Base-by-base conservation (phyloP, 805 yeast species). In the Ogataea ganodermae region DNA sequence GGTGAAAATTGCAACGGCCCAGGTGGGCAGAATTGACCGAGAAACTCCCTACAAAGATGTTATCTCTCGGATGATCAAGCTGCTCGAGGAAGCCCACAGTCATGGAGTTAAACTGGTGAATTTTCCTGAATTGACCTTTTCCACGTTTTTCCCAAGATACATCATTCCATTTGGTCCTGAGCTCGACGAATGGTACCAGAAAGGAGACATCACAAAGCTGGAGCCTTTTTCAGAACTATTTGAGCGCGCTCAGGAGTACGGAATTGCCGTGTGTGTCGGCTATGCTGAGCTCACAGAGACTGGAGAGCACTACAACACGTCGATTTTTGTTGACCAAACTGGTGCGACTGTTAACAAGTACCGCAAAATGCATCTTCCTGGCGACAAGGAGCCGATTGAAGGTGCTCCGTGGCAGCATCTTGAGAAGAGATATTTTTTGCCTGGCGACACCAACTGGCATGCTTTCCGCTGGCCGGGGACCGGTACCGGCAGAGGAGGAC, bases 281-380 rank as follows among this genome's bases (percentile, higher is more conserved):
- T 69, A 67, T 41, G 73, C 72, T 26, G 73, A 69, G 55, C 49
- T 68, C 24, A 66, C 73, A 12, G 71, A 68, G 12, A 66, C 63
- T 24, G 69, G 68, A 4, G 62, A 68, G 7, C 71, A 57, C 40
- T 69, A 57, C 59, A 69, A 69, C 53, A 65, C 69, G 4, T 64
- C 62, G 35, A 55, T 66, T 4, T 52, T 66, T 28, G 65, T 67
- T 31, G 70, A 64, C 45, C 62, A 65, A 42, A 53, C 52, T 16
- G 73, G 70, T 6, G 45, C 54, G 12, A 38, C 59, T 8, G 59
- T 68, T 4, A 58, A 57, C 38, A 69, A 69, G 51, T 63, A 69
- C 52, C 62, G 73, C 52, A 69, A 69, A 47, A 66, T 69, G 21
- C 72, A 69, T 45, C 48, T 69, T 18, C 73, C 73, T 24, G 73